Base-by-base conservation (phyloP, 352 stramenopile species). In the Phytophthora pini region DNA sequence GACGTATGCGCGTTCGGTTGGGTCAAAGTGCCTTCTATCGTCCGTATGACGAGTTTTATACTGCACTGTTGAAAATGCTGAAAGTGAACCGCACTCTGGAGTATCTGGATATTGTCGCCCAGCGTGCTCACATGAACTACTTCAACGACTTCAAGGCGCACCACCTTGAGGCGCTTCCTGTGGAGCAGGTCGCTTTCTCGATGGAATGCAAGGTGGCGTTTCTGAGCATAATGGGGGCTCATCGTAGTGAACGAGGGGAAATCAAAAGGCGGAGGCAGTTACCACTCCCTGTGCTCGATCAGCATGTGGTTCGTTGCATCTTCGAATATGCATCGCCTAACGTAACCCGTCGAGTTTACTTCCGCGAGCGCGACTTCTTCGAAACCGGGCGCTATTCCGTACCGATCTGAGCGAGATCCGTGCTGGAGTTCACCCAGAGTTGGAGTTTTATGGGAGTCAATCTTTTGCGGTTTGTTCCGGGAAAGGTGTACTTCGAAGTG, bases 321-420 rank as follows among this genome's bases (percentile, higher is more conserved):
- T 74, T 74, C 13, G 61, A 66, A 39, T 74, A 60, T 27, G 66
- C 66, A 31, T 49, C 60, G 39, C 15, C 45, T 9, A 55, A 56
- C 9, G 50, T 74, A 26, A 62, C 12, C 17, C 60, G 66, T 24
- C 49, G 48, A 51, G 61, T 74, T 15, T 74, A 74, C 49, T 74
- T 70, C 24, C 60, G 61, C 15, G 48, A 74, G 50, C 47, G 48
- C 26, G 39, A 59, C 31, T 67, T 70, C 38, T 63, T 70, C 26
- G 32, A 66, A 12, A 70, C 54, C 22, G 61, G 60, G 7, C 45
- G 31, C 44, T 36, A 46, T n/a, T 67, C 53, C 39, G 39, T 62
- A 32, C 48, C 54, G 4, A 74, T 74, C n/a, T 70, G 47, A 70
- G 31, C 31, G 32, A 46, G 31, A 36, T 36, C 31, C 10, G 10